Conservation (phyloP, 106 monocot species). For the Amphibolis antarctica region DNA sequence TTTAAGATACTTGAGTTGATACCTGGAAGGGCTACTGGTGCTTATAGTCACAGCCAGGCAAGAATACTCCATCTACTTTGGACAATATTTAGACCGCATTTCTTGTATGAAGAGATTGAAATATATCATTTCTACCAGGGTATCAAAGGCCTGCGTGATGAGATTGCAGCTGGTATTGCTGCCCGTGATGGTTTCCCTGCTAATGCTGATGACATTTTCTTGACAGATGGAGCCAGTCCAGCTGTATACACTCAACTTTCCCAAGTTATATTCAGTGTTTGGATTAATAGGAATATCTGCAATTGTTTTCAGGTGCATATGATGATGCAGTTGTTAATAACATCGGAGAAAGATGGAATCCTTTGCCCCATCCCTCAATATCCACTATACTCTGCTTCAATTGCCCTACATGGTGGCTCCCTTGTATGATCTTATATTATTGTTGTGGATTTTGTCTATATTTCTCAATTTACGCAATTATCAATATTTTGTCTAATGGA, state of each 20-base stretch:
- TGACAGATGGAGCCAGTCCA: constrained; percentile 92
- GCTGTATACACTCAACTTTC: constrained; percentile 24
- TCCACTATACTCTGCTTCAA: constrained; percentile 83
- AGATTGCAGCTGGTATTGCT: constrained; percentile 76
- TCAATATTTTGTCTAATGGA: too few relatives aligned
- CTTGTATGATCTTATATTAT: constrained; percentile 63
- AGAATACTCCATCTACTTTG: not conserved
- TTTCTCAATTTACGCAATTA: too few relatives aligned
- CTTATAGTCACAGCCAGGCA: constrained; percentile 96
- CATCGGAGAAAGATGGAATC: constrained; percentile 78
- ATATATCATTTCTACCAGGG: constrained; percentile 33
- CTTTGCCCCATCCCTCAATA: constrained; percentile 90
- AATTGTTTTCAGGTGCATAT: constrained; percentile 44
- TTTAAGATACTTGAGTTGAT: constrained; percentile 48
- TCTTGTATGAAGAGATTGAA: too few relatives aligned
- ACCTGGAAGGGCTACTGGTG: constrained; percentile 80
- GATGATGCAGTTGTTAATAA: constrained; percentile 71
- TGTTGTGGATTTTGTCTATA: too few relatives aligned
- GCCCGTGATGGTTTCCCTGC: constrained; percentile 74
- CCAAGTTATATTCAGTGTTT: not conserved
- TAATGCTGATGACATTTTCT: constrained; percentile 76
- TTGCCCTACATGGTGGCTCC: constrained; percentile 73
- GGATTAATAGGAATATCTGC: not conserved
- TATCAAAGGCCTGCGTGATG: constrained; percentile 73
- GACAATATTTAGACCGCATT: too few relatives aligned